Evolutionary conservation across 2,329 filamentous ascomycete genomes (phyloP).

Genomic region (Xylaria sp.): DNA sequence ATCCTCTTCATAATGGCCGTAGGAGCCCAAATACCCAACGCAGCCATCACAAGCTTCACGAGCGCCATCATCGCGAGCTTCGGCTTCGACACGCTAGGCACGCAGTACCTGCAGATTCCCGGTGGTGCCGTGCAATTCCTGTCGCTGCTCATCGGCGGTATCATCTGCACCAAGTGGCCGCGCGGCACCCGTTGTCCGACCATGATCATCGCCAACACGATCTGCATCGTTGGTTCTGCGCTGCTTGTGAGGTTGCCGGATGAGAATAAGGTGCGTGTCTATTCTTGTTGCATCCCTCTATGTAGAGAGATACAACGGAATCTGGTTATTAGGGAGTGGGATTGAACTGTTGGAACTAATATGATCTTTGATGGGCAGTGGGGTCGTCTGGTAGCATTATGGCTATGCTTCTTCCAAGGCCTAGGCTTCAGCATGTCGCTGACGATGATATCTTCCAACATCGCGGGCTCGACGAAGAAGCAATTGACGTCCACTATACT

Average conservation of each 20-base stretch:
- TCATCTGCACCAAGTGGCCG: slow-evolving; percentile 63
- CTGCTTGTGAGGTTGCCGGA: slow-evolving; percentile 63
- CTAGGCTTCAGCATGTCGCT: slow-evolving; percentile 50
- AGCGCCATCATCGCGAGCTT: slow-evolving; percentile 46
- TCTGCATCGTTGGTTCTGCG: slow-evolving; percentile 64
- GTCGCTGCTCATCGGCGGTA: slow-evolving; percentile 61
- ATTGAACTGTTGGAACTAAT: too few relatives aligned
- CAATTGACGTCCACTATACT: slow-evolving; percentile 47
- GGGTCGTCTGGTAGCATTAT: slow-evolving; percentile 66
- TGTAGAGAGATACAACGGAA: too few relatives aligned
- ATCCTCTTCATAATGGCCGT: slow-evolving; percentile 64
- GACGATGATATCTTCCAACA: slow-evolving; percentile 50
- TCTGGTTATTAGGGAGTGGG: too few relatives aligned
- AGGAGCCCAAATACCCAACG: slow-evolving; percentile 66
- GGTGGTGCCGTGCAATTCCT: slow-evolving; percentile 68
- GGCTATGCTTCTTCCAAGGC: slow-evolving; percentile 57
- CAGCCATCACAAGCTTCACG: slow-evolving; percentile 62
- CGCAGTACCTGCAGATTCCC: slow-evolving; percentile 69
- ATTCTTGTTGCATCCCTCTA: too few relatives aligned
- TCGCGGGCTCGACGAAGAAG: slow-evolving; percentile 52
- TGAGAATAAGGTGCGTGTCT: slow-evolving; percentile 55
- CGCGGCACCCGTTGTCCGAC: slow-evolving; percentile 61
- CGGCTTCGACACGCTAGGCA: slow-evolving; percentile 59
- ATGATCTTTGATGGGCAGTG: slow-evolving; percentile 49
- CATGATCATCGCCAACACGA: slow-evolving; percentile 66